A percentile compares a stretch with the other conserved stretches of the same genome.
Conservation (phyloP, 2,329 filamentous ascomycete species). For the Pyricularia grisea region DNA sequence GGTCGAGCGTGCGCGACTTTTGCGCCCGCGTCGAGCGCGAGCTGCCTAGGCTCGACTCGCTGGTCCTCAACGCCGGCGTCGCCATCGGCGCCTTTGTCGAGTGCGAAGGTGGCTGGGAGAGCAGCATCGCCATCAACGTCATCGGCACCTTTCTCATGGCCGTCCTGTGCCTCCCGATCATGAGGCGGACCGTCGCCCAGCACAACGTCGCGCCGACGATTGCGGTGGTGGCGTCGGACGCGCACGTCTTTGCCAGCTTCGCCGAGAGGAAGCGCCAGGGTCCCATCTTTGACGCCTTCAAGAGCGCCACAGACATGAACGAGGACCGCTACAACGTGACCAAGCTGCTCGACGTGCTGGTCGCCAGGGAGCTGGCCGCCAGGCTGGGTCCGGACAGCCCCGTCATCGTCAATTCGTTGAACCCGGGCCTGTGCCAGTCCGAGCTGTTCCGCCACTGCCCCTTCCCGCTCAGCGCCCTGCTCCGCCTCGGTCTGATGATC, state of each 20-base stretch:
- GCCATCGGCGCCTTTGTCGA: slow-evolving; percentile 8
- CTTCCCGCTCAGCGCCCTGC: slow-evolving; percentile 17
- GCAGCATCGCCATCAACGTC: slow-evolving; percentile 34
- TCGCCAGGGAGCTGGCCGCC: slow-evolving; percentile 23
- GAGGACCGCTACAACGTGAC: slow-evolving; percentile 24
- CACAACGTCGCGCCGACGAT: slow-evolving; percentile 25
- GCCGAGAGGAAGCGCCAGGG: slow-evolving; percentile 17
- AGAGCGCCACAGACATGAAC: slow-evolving; percentile 14
- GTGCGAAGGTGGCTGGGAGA: slow-evolving; percentile 29
- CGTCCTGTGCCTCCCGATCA: slow-evolving; percentile 29
- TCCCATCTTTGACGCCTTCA: slow-evolving; percentile 23
- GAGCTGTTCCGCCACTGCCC: slow-evolving; percentile 24
- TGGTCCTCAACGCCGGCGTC: slow-evolving; percentile 32
- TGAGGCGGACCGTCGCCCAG: slow-evolving; percentile 24
- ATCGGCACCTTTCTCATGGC: slow-evolving; percentile 35
- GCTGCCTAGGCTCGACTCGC: slow-evolving; percentile 29
- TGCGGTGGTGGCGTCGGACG: slow-evolving; percentile 29
- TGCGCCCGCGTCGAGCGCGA: slow-evolving; percentile 12
- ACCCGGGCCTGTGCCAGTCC: slow-evolving; percentile 31
- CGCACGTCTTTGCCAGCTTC: slow-evolving; percentile 22
- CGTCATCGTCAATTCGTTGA: slow-evolving; percentile 27
- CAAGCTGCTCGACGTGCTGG: slow-evolving; percentile 23
- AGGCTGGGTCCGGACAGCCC: slow-evolving; percentile 17
- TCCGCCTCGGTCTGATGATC: slow-evolving; percentile 10
- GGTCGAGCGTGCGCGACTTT: slow-evolving; percentile 36